A percentile compares a stretch with the other conserved stretches of the same genome.
Evolutionary conservation across 139 green algal genomes (phyloP).

Genomic region (Pleodorina starrii): DNA sequence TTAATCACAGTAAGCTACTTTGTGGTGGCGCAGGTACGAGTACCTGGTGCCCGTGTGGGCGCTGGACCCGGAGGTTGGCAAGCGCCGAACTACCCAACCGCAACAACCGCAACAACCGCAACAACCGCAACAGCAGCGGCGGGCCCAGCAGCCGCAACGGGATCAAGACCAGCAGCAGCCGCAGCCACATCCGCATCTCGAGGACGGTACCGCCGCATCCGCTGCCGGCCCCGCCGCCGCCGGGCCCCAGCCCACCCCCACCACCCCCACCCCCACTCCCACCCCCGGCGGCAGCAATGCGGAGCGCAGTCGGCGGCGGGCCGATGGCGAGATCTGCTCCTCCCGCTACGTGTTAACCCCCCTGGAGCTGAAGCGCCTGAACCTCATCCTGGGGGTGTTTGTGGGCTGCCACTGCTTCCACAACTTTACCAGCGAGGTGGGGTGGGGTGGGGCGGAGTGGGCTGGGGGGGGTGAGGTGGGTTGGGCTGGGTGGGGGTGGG

Average conservation of each 20-base stretch:
- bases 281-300: neutral
- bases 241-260: neutral
- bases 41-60: slow-evolving; percentile 92
- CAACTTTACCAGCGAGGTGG: slow-evolving; percentile 44
- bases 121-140: neutral
- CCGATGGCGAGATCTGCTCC: neutral
- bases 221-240: no score
- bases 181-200: no score
- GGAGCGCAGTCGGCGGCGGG: slow-evolving; percentile 29
- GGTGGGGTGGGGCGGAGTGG: neutral
- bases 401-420: slow-evolving; percentile 46
- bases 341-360: neutral
- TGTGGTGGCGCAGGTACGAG: slow-evolving; percentile 80
- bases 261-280: no score
- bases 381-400: slow-evolving; percentile 46
- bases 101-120: slow-evolving; percentile 14
- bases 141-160: neutral
- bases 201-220: no score
- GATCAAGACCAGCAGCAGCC: neutral
- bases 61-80: slow-evolving; percentile 35
- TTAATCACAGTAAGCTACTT: neutral
- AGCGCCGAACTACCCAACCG: neutral
- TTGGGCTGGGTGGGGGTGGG: neutral
- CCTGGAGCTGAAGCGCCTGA: slow-evolving; percentile 32
- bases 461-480: neutral